Evolutionary conservation across 2,329 filamentous ascomycete species (phyloP).

Genomic region (Lasiodiplodia sp.): DNA sequence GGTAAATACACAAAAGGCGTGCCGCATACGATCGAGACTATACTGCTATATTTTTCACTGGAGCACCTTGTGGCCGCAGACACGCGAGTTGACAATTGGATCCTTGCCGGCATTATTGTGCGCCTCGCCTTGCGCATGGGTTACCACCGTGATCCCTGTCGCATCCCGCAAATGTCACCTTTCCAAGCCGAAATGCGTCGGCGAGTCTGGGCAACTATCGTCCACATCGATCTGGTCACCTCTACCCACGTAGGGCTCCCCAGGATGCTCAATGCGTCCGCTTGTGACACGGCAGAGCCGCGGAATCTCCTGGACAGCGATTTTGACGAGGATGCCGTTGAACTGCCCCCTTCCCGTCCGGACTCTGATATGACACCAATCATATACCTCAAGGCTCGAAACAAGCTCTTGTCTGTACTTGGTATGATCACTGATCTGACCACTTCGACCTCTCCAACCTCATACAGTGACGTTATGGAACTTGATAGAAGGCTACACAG

Average conservation of each 20-base stretch:
- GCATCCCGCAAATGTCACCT: too few relatives aligned
- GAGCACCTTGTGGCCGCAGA: too few relatives aligned
- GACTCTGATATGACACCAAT: conserved; percentile 38
- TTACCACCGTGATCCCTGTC: too few relatives aligned
- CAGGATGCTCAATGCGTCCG: conserved; percentile 46
- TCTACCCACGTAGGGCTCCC: conserved; percentile 51
- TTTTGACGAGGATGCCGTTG: conserved; percentile 46
- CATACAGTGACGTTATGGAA: conserved; percentile 42
- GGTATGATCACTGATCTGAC: conserved; percentile 42
- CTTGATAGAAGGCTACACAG: conserved; percentile 38
- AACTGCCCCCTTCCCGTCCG: conserved; percentile 41
- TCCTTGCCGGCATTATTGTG: too few relatives aligned
- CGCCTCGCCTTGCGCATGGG: too few relatives aligned
- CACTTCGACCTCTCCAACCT: conserved; percentile 38
- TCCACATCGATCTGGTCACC: conserved; percentile 43
- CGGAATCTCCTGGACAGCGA: conserved; percentile 52
- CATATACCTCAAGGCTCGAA: conserved; percentile 40
- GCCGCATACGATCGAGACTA: too few relatives aligned
- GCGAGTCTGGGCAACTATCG: too few relatives aligned
- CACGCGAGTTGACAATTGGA: too few relatives aligned
- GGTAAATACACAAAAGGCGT: conserved; percentile 1
- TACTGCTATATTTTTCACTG: too few relatives aligned
- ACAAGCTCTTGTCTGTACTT: conserved; percentile 37
- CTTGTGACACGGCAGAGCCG: conserved; percentile 50
- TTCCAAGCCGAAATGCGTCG: too few relatives aligned